phyloP scores from a whole-genome alignment of 441 rosid genomes.

The Kokia cookei region DNA sequence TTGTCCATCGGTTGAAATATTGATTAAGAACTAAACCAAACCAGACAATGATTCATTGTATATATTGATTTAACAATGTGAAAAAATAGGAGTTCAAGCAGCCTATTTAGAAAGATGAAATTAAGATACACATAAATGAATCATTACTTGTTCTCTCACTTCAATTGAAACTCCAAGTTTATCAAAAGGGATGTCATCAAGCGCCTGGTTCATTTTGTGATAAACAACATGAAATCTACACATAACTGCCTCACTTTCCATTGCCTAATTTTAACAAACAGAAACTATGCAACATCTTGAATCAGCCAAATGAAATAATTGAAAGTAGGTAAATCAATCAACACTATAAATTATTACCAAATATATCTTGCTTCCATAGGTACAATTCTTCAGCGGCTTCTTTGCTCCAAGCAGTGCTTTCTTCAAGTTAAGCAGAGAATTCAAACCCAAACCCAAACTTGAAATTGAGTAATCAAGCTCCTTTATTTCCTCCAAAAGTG shows the following conservation, averaged over 20 bases:
- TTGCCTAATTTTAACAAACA: slow-evolving; percentile 29
- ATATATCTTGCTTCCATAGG: slow-evolving; percentile 60
- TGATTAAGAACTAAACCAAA: background rate
- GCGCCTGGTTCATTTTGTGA: slow-evolving; percentile 38
- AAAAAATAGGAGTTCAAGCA: background rate
- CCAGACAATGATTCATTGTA: background rate
- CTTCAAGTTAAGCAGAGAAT: slow-evolving; percentile 29
- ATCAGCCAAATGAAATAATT: background rate
- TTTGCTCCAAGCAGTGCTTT: slow-evolving; percentile 36
- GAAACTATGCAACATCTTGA: background rate
- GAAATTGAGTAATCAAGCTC: slow-evolving; percentile 19
- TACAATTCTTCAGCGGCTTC: slow-evolving; percentile 50
- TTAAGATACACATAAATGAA: background rate
- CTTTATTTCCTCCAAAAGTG: slow-evolving; percentile 48
- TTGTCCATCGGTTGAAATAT: no score
- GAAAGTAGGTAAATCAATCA: background rate
- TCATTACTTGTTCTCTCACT: slow-evolving; percentile 55
- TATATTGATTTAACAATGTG: background rate
- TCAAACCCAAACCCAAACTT: background rate
- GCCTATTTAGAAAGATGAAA: background rate
- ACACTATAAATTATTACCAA: slow-evolving; percentile 24
- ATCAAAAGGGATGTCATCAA: slow-evolving; percentile 39
- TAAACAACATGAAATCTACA: slow-evolving; percentile 40
- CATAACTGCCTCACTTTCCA: slow-evolving; percentile 58
- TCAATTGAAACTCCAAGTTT: slow-evolving; percentile 51